A percentile compares a stretch with the other conserved stretches of the same genome.
phyloP scores from a whole-genome alignment of 257 asterid genomes.

The Vinca minor region DNA sequence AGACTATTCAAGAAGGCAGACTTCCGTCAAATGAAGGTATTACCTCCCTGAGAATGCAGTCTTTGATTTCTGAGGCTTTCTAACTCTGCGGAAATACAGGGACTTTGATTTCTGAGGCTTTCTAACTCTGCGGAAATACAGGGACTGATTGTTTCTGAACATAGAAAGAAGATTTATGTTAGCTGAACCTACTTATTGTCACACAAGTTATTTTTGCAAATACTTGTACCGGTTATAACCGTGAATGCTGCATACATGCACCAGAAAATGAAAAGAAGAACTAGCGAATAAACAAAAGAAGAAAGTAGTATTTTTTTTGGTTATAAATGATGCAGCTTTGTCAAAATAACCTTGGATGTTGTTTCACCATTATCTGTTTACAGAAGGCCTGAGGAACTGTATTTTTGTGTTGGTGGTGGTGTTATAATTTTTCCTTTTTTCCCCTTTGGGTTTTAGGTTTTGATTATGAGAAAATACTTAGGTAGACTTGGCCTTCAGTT shows the following conservation, averaged over 20 bases:
- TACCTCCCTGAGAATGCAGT: background rate
- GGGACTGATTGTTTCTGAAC: no score
- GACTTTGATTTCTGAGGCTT: background rate
- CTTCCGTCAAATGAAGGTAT: constrained; percentile 78
- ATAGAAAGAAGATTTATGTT: background rate
- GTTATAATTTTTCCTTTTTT: background rate
- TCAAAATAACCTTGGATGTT: background rate
- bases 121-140: background rate
- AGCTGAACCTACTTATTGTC: background rate
- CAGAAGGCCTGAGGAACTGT: background rate
- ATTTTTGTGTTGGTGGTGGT: background rate
- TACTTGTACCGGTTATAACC: background rate
- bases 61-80: background rate
- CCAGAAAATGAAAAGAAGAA: background rate
- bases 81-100: background rate
- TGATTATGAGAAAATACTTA: background rate
- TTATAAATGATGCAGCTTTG: background rate
- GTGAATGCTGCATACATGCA: background rate
- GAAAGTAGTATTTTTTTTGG: background rate
- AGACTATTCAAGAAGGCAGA: constrained; percentile 83
- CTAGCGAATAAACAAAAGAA: background rate
- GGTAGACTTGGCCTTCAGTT: no score
- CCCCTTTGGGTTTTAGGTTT: background rate
- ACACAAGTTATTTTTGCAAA: background rate
- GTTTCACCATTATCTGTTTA: background rate